Base-by-base conservation (phyloP, 1,284 basidiomycete genomes). In the Sporisorium scitamineum region DNA sequence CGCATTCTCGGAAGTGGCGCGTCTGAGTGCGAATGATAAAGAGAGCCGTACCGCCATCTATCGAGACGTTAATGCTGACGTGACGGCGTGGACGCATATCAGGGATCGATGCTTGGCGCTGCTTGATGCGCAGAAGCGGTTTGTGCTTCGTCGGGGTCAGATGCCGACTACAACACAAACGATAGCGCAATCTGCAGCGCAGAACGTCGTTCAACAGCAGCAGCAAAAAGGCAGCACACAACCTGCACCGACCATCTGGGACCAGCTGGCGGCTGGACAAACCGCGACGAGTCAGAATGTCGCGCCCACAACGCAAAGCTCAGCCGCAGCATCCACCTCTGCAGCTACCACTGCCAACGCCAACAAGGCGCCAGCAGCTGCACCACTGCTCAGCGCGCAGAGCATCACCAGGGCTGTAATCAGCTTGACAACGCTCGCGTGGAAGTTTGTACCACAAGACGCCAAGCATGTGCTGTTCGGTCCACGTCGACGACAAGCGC, bases 391-490 rank as follows among this genome's bases (percentile, higher is more conserved):
- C 32, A 72, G 57, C 48, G 5, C 39, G 0, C 31, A 57, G 2
- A 60, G 34, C 52, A n/a, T 68, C 8, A 18, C 6, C 2, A 60
- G 48, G 10, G 29, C 24, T 1, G 8, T 57, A 16, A 22, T 56
- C 6, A n/a, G 48, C 37, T 7, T 74, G 1, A 24, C 58, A 7
- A 26, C 31, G 9, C 42, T 58, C 2, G 61, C 39, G 0, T 76
- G 73, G 70, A 44, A 45, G 18, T 14, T 63, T 3, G 14, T 80
- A 5, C 78, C 80, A 0, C 34, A 47, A 0, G 80, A 81, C 26
- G 78, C 76, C 10, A 75, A 77, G 58, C 80, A 81, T 42, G 80
- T 76, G 10, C 60, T 81, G 0, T 72, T 78, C 8, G 78, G 78
- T 6, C 66, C 71, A 20, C 57, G 64, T 32, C 54, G 74, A 18